Evolutionary conservation across 2,329 filamentous ascomycete species (phyloP), one percentile per base, ranked within the genome.

Genomic region (Fusarium guadeloupense): DNA sequence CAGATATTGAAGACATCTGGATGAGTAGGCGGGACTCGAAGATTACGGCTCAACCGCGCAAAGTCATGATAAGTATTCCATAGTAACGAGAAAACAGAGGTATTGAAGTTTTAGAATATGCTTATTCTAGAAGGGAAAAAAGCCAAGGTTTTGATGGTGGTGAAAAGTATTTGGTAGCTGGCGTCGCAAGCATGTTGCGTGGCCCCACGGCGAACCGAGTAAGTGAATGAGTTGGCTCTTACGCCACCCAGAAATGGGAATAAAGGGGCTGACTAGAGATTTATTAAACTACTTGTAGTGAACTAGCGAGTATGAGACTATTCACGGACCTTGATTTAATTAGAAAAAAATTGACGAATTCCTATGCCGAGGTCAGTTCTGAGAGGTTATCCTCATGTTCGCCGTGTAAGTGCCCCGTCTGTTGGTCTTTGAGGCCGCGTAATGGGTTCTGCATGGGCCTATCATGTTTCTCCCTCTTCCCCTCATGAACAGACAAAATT

Each of bases 161-260:
- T 44, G 41, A 51, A 34, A 28, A 31, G 19, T n/a, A 21, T 28
- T 58, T 47, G 69, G 19, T n/a, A 21, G 33, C 59, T 47, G 69
- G 69, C 71, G 71, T 72, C 68, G 71, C 70, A 66, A 71, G 71
- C 64, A 73, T 74, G 10, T 31, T 74, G 72, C 72, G 72, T 69
- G 72, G 73, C 69, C 68, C 69, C 45, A 65, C 68, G 61, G 65
- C 60, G 71, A 69, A 64, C 58, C 57, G 64, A 69, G 66, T 66
- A 62, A 67, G 49, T 54, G 26, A 35, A 69, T 63, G 62, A 65
- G 55, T 68, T 53, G 59, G 39, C 33, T 56, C 43, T 56, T 43
- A 68, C 64, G 67, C 67, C 67, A 69, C 60, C 59, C 42, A 23
- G 41, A 21, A 33, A 9, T 28, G 26, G 30, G 16, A 14, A 19